These are phyloP conservation scores for Fistulinella staudtii DNA, from an alignment of 1,284 basidiomycete species.

Conservation along the genomic window DNA sequence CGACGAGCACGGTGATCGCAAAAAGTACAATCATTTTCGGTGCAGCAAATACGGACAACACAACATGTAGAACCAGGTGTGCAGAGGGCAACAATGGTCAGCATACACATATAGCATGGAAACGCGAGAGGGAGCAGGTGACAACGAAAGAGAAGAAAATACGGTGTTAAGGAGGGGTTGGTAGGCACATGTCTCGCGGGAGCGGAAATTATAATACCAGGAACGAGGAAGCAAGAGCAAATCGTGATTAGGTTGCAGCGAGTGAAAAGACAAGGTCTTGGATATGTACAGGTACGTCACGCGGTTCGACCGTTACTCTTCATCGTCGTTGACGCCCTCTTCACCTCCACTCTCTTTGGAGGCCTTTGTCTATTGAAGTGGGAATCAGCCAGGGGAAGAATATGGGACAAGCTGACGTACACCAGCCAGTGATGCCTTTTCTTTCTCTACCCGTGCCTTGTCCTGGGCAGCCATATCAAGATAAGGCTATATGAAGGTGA, in stretches of 20 bases:
- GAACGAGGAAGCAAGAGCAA: conserved; percentile 5
- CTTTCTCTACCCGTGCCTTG: conserved; percentile 79
- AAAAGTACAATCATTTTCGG: conserved; percentile 33
- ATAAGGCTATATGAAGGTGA: conserved; percentile 71
- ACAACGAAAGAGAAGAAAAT: conserved; percentile 12
- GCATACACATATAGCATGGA: conserved; percentile 24
- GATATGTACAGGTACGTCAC: conserved; percentile 11
- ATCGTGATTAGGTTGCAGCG: conserved; percentile 20
- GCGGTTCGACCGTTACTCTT: conserved; percentile 32
- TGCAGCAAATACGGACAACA: conserved; percentile 31
- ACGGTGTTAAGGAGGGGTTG: conserved; percentile 13
- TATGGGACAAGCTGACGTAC: conserved; percentile 36
- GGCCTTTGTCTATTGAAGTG: conserved; percentile 16
- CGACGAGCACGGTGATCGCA: conserved; percentile 17
- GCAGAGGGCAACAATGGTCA: conserved; percentile 15
- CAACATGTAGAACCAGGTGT: conserved; percentile 18
- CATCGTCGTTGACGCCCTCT: conserved; percentile 57
- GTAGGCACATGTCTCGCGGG: conserved; percentile 30
- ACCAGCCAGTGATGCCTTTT: conserved; percentile 75
- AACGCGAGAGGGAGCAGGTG: conserved; percentile 21
- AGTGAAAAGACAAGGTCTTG: conserved; percentile 11
- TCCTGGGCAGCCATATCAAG: conserved; percentile 81
- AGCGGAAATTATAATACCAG: conserved; percentile 23
- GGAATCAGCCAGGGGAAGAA: background rate
- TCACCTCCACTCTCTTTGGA: conserved; percentile 58